Evolutionary conservation across 2,329 filamentous ascomycete genomes (phyloP), one percentile per base, ranked within the genome.

Genomic region (Penicillium paneum): DNA sequence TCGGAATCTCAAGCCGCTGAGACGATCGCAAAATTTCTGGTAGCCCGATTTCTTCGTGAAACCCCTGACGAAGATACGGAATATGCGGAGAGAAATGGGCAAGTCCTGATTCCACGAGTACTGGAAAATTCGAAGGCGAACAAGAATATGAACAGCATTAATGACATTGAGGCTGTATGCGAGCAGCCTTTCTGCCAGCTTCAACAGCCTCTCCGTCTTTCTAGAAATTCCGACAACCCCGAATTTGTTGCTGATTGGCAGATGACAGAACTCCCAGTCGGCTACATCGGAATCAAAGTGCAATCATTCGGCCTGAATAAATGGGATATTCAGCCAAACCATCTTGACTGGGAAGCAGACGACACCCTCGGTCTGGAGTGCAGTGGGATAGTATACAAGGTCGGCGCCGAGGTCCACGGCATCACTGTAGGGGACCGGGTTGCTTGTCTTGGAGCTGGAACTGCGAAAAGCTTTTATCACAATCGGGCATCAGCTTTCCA

Each of bases 211-310:
- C 28, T 67, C 3, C 51, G 54, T 1, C 29, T 61, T 12, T 52
- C 49, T 3, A 42, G 38, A 12, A 40, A 24, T 4, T 15, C 43
- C 11, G 8, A 24, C 10, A 13, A n/a, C 3, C 46, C 61, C 8
- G 21, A 48, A 15, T 61, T 65, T 29, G 50, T 53, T 5, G 28
- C 45, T 8, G 58, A 65, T 34, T 17, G 7, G 2, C 35, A 46
- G 32, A 28, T 34, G 10, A 10, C 21, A 3, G 39, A 46, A 6
- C 42, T 63, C 0, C 58, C 55, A 3, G 39, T 32, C 0, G 63
- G 68, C n/a, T 36, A 68, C 5, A 57, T 75, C 15, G 67, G 69
- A 10, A 66, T 75, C 26, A 58, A 65, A 35, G 66, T 71, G 38
- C 71, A 72, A 21, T 68, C 68, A 0, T 60, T 66, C 3, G 62